These are phyloP conservation scores for Helicostylum pulchrum DNA, from an alignment of 192 early-diverging fungal genomes.

Conservation along the genomic window DNA sequence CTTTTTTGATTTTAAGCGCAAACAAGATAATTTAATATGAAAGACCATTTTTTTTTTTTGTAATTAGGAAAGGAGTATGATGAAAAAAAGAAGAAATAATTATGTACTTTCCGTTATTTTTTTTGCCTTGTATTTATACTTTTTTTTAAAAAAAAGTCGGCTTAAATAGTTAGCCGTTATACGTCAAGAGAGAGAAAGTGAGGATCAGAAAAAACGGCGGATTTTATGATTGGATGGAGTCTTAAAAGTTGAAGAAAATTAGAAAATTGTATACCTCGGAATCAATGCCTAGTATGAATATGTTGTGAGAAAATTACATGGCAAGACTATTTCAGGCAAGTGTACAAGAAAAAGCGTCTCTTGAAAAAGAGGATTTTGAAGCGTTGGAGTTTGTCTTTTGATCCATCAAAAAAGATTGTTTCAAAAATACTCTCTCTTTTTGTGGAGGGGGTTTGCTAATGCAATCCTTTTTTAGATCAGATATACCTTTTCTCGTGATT, in stretches of 20 bases:
- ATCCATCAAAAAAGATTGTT: not conserved
- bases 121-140: not conserved
- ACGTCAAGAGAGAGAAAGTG: not conserved
- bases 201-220: not conserved
- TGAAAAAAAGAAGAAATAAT: no score
- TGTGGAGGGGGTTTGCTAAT: no score
- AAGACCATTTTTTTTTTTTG: no score
- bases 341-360: not conserved
- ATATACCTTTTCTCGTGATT: no score
- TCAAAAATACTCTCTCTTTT: no score
- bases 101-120: not conserved
- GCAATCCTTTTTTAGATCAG: no score
- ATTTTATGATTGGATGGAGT: not conserved
- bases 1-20: no score
- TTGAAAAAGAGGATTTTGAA: not conserved
- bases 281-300: not conserved
- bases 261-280: not conserved
- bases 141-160: not conserved
- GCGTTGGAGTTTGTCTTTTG: not conserved
- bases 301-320: not conserved
- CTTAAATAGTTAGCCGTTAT: conserved; percentile 9
- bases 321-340: not conserved
- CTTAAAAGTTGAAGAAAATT: not conserved
- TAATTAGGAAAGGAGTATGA: no score
- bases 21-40: no score